Percentiles rank a stretch among this genome's conserved stretches.
These are phyloP conservation scores for Gastrolobium villosum DNA, from an alignment of 306 rosid species.

Conservation along the genomic window DNA sequence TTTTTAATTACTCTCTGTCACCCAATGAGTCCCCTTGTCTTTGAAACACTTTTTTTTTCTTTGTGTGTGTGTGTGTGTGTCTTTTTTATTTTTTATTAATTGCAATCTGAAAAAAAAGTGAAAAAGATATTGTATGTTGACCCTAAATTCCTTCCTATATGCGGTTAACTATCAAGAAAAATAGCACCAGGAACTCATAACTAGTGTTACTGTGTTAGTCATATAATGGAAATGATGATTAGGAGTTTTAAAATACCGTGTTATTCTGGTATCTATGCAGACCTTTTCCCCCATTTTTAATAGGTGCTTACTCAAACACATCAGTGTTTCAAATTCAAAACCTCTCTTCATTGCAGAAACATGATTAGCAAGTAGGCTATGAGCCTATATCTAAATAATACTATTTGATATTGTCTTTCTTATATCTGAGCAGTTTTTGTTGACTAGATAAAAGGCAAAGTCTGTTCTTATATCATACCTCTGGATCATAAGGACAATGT, in stretches of 20 bases:
- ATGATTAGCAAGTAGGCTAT: background rate
- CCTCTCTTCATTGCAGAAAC: background rate
- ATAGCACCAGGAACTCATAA: background rate
- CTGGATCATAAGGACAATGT: background rate
- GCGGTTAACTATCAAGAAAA: background rate
- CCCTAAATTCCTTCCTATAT: too few relatives aligned
- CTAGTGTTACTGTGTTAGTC: background rate
- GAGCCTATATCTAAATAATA: background rate
- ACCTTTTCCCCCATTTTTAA: too few relatives aligned
- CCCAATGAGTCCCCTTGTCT: background rate
- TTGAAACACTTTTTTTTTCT: background rate
- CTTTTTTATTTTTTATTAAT: too few relatives aligned
- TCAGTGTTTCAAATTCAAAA: background rate
- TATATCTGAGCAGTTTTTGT: slow-evolving; percentile 5
- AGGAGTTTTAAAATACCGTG: background rate
- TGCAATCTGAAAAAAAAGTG: too few relatives aligned
- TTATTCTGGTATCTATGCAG: too few relatives aligned
- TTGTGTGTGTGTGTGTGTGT: too few relatives aligned
- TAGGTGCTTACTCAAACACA: too few relatives aligned
- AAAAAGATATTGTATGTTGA: too few relatives aligned
- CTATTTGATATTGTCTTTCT: slow-evolving; percentile 10
- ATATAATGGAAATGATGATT: background rate
- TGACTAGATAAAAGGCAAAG: background rate
- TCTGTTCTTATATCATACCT: background rate
- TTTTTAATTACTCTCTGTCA: background rate